A percentile compares a stretch with the other conserved stretches of the same genome.
phyloP scores from a whole-genome alignment of 306 rosid genomes.

The Cucumis melo region DNA sequence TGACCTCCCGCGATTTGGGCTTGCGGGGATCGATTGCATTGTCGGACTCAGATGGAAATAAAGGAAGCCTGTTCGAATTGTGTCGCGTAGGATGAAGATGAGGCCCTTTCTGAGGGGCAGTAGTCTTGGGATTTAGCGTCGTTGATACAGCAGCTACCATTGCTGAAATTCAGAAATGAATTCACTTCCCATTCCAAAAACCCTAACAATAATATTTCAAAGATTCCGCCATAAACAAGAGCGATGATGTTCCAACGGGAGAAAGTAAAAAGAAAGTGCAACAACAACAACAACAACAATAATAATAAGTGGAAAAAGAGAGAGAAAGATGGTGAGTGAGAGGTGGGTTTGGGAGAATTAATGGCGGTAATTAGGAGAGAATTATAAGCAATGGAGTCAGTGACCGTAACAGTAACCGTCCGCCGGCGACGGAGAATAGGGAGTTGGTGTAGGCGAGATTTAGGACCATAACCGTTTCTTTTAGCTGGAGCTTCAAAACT shows the following conservation, averaged over 20 bases:
- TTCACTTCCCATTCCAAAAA: constrained; percentile 33
- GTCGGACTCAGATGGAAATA: constrained; percentile 64
- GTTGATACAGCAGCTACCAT: constrained; percentile 78
- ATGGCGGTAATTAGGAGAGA: background rate
- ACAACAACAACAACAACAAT: too few species aligned
- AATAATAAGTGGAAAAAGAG: background rate
- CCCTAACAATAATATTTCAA: constrained; percentile 10
- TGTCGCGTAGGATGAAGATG: constrained; percentile 34
- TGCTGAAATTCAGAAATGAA: constrained; percentile 14
- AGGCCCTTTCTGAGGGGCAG: constrained; percentile 26
- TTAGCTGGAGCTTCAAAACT: background rate
- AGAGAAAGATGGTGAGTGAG: background rate
- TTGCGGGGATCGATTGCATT: constrained; percentile 50
- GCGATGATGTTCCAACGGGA: background rate
- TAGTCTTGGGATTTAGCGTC: constrained; percentile 33
- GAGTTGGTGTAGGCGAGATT: constrained; percentile 17
- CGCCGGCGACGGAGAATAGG: constrained; percentile 10
- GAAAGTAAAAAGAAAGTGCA: background rate
- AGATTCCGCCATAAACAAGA: background rate
- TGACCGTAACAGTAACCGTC: background rate
- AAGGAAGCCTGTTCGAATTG: constrained; percentile 44
- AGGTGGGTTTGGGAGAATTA: background rate
- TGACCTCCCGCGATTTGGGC: constrained; percentile 45
- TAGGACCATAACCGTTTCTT: constrained; percentile 42
- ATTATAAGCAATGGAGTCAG: background rate